These are phyloP conservation scores for Physcomitrellopsis africana DNA, from an alignment of 225 moss, liverwort and hornwort genomes.

Conservation along the genomic window DNA sequence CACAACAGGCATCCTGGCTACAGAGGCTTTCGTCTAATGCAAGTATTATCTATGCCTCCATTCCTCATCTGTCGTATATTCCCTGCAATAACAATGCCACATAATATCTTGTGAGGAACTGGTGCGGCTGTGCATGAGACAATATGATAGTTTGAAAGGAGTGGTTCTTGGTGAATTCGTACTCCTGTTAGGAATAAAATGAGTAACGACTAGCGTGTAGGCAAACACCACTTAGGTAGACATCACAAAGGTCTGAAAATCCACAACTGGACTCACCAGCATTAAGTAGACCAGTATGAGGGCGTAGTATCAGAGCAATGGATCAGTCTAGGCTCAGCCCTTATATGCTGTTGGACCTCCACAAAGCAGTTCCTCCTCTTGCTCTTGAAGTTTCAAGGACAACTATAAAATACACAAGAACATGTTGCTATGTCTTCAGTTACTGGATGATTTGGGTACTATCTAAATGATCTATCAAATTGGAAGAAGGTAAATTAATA, in stretches of 20 bases:
- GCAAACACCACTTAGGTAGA: no score
- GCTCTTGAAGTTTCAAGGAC: constrained; percentile 39
- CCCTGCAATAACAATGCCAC: constrained; percentile 26
- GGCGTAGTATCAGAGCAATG: constrained; percentile 13
- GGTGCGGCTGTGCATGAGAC: neutral
- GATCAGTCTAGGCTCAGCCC: constrained; percentile 26
- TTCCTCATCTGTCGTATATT: constrained; percentile 30
- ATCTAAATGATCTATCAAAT: constrained; percentile 42
- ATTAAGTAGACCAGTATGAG: constrained; percentile 19
- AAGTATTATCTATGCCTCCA: constrained; percentile 35
- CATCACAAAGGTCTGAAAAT: neutral
- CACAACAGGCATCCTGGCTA: constrained; percentile 32
- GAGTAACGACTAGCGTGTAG: no score
- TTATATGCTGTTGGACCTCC: constrained; percentile 35
- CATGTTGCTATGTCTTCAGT: constrained; percentile 30
- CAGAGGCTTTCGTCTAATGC: constrained; percentile 30
- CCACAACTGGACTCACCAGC: constrained; percentile 37
- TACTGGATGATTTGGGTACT: constrained; percentile 19
- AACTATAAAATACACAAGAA: constrained; percentile 50
- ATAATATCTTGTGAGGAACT: constrained; percentile 7
- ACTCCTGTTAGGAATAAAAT: no score
- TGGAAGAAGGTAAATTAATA: constrained; percentile 21
- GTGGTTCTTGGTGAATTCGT: neutral
- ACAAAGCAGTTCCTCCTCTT: constrained; percentile 38
- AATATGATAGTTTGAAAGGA: neutral